Percentiles rank a stretch among this genome's conserved stretches.
These are phyloP conservation scores for Epichloe sibirici DNA, from an alignment of 2,329 filamentous ascomycete species.

Conservation along the genomic window DNA sequence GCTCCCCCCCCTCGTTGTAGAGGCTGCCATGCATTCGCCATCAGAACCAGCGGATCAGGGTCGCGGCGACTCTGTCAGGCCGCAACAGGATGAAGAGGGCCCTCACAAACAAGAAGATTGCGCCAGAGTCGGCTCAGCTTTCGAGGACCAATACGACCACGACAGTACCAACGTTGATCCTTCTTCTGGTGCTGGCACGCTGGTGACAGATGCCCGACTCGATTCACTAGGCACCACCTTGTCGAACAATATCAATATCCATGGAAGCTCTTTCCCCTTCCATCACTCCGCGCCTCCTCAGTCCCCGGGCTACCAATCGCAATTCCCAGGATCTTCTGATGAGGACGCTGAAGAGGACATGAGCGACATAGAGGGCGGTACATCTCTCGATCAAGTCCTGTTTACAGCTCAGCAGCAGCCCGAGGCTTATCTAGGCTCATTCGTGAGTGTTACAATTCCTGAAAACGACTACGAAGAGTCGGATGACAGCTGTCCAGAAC, in stretches of 20 bases:
- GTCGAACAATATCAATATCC: background rate
- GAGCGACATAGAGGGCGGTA: constrained; percentile 24
- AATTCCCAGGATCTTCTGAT: constrained; percentile 7
- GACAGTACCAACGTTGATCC: constrained; percentile 1
- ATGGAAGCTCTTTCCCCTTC: background rate
- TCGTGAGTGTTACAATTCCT: background rate
- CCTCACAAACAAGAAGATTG: background rate
- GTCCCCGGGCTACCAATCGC: background rate
- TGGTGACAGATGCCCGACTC: constrained; percentile 4
- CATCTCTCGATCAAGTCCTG: constrained; percentile 11
- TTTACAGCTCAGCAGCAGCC: background rate
- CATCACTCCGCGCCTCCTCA: background rate
- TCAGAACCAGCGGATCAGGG: background rate
- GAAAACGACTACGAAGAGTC: background rate
- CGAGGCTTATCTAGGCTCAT: background rate
- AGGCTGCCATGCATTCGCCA: constrained; percentile 2
- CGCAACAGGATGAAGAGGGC: constrained; percentile 2
- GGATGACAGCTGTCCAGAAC: background rate
- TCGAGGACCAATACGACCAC: constrained; percentile 1
- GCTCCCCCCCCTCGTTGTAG: background rate
- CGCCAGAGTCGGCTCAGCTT: background rate
- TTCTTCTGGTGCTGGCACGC: constrained; percentile 3
- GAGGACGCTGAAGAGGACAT: constrained; percentile 20
- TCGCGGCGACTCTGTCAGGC: background rate
- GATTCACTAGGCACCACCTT: constrained; percentile 5